Conservation (phyloP, 1,284 basidiomycete genomes). For the Tylopilus sp. region DNA sequence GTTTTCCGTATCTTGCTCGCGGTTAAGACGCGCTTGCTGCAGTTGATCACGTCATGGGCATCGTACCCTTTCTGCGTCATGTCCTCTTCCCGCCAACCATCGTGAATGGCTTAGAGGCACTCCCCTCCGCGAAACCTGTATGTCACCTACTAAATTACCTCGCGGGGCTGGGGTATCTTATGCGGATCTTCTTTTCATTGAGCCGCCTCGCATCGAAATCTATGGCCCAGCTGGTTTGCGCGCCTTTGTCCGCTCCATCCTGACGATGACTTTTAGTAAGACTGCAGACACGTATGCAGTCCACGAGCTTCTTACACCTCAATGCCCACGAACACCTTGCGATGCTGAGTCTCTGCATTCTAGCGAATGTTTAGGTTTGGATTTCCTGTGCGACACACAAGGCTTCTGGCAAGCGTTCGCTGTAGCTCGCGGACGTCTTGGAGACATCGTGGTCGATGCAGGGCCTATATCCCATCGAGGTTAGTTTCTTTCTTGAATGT, state of each 20-base stretch:
- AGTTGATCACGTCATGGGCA: conserved; percentile 82
- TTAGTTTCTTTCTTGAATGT: conserved; percentile 34
- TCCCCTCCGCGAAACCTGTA: conserved; percentile 17
- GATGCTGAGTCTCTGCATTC: conserved; percentile 49
- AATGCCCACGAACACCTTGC: conserved; percentile 50
- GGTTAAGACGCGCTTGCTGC: conserved; percentile 5
- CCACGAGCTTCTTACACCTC: conserved; percentile 69
- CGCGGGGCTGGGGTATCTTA: background rate
- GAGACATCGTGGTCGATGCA: conserved; percentile 61
- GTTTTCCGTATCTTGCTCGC: conserved; percentile 22
- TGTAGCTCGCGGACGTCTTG: conserved; percentile 32
- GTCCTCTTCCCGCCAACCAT: conserved; percentile 46
- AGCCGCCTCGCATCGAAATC: conserved; percentile 63
- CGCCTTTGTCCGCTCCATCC: conserved; percentile 66
- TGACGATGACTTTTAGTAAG: conserved; percentile 65
- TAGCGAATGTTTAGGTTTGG: conserved; percentile 64
- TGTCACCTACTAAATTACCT: conserved; percentile 3
- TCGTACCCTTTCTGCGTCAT: conserved; percentile 68
- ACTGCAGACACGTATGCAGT: conserved; percentile 69
- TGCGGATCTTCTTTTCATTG: conserved; percentile 1
- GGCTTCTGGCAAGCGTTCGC: conserved; percentile 69
- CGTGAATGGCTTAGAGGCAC: conserved; percentile 32
- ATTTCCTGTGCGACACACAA: conserved; percentile 57
- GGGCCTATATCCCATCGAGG: conserved; percentile 81
- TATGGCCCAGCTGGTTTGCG: conserved; percentile 85